phyloP scores from a whole-genome alignment of 2,329 filamentous ascomycete genomes.

The Arthrobotrys megalospora region DNA sequence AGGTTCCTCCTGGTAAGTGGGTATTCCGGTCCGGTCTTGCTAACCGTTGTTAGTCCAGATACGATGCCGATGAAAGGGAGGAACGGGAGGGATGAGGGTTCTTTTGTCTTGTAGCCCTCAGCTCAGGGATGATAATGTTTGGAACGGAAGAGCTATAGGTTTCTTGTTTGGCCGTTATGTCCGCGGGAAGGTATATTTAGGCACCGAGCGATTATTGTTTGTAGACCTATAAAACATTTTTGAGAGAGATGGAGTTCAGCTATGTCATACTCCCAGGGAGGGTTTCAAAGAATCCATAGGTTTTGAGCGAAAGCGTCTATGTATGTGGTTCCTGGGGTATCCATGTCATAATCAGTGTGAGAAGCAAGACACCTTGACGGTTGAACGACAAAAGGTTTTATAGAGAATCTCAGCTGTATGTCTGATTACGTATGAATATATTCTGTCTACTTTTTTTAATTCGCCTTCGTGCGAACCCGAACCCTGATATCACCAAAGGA shows the following conservation, averaged over 20 bases:
- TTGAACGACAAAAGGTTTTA: not conserved
- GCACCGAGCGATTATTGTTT: no score
- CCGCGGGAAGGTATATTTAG: not conserved
- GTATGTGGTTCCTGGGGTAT: conserved; percentile 68
- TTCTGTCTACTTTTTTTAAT: no score
- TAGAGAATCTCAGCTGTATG: no score
- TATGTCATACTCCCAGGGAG: conserved; percentile 59
- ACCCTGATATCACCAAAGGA: no score
- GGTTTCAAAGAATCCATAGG: not conserved
- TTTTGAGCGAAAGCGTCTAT: conserved; percentile 67
- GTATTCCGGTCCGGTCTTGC: no score
- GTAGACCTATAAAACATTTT: no score
- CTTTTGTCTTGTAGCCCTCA: conserved; percentile 18
- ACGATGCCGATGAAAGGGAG: not conserved
- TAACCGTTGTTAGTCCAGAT: no score
- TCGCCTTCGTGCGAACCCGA: no score
- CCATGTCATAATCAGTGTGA: not conserved
- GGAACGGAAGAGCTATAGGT: not conserved
- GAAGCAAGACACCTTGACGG: not conserved
- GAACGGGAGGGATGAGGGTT: not conserved
- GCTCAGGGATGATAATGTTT: conserved; percentile 12
- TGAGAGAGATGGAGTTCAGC: no score
- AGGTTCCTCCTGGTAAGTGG: not conserved
- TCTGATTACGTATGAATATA: no score
- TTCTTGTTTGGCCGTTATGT: not conserved